These are phyloP conservation scores for Sanghuangporus sanghuang DNA, from an alignment of 1,284 basidiomycete genomes.

Conservation along the genomic window DNA sequence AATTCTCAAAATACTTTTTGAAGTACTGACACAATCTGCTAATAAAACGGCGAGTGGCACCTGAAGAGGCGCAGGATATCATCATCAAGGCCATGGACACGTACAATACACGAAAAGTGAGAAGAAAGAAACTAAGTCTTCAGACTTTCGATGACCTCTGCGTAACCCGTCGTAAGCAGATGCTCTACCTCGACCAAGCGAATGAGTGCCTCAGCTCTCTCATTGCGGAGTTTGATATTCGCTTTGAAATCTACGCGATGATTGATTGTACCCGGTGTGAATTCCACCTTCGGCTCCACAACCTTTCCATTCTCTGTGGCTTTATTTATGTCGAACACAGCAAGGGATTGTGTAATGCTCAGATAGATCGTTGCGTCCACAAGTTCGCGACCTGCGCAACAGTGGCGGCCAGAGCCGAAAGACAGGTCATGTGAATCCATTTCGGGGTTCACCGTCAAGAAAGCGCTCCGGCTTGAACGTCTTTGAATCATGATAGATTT, in stretches of 20 bases:
- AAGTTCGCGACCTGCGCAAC: not conserved
- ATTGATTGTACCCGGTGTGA: no score
- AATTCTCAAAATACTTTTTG: no score
- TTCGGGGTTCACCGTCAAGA: slow-evolving; percentile 15
- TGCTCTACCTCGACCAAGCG: slow-evolving; percentile 14
- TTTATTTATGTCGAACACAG: not conserved
- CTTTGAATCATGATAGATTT: slow-evolving; percentile 14
- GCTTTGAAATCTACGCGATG: slow-evolving; percentile 4
- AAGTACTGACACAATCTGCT: no score
- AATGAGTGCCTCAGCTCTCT: slow-evolving; percentile 14
- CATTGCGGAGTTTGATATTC: slow-evolving; percentile 6
- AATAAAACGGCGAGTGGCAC: no score
- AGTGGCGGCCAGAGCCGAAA: slow-evolving; percentile 15
- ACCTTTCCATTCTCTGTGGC: not conserved
- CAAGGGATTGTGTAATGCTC: not conserved
- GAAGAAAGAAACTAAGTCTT: not conserved
- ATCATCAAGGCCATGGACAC: not conserved
- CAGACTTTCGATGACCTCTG: not conserved
- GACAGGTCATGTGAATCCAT: slow-evolving; percentile 6
- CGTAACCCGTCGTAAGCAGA: slow-evolving; percentile 8
- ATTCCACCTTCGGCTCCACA: not conserved
- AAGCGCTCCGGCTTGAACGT: slow-evolving; percentile 19
- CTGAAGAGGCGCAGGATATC: not conserved
- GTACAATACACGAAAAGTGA: not conserved
- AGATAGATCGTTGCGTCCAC: not conserved